Conservation (phyloP, 2,329 filamentous ascomycete genomes). For the Xylaria sp. region DNA sequence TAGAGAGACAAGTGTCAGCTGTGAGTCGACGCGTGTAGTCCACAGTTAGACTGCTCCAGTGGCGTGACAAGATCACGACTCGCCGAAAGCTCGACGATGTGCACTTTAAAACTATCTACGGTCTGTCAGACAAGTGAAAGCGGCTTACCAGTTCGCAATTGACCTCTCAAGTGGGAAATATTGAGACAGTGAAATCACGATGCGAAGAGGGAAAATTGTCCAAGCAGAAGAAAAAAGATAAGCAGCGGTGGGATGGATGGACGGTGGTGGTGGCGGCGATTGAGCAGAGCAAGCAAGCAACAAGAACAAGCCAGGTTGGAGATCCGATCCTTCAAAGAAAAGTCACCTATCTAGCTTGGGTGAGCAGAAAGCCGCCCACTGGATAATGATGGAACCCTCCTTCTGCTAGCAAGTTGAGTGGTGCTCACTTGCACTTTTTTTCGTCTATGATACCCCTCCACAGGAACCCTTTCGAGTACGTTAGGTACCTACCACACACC, state of each 20-base stretch:
- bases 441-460: constrained; percentile 31
- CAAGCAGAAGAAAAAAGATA: constrained; percentile 36
- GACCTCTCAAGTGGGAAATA: constrained; percentile 39
- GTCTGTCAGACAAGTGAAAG: constrained; percentile 8
- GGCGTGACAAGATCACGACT: constrained; percentile 13
- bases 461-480: constrained; percentile 23
- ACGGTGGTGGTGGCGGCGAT: constrained; percentile 26
- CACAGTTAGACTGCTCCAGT: constrained; percentile 5
- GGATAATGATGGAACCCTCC: constrained; percentile 18
- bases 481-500: constrained; percentile 26
- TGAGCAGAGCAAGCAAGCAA: constrained; percentile 29
- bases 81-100: constrained; percentile 10
- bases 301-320: constrained; percentile 30
- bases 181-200: constrained; percentile 39
- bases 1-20: constrained; percentile 40
- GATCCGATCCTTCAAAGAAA: constrained; percentile 31
- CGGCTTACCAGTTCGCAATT: constrained; percentile 34
- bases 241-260: constrained; percentile 32
- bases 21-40: constrained; percentile 19
- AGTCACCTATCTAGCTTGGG: constrained; percentile 27
- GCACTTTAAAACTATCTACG: constrained; percentile 14
- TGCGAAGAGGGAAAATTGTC: constrained; percentile 32
- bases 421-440: constrained; percentile 29
- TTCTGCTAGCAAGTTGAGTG: constrained; percentile 11
- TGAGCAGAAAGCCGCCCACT: constrained; percentile 19